A percentile compares a stretch with the other conserved stretches of the same genome.
Evolutionary conservation across 108 stramenopile species (phyloP).

Genomic region (Fistulifera solaris): DNA sequence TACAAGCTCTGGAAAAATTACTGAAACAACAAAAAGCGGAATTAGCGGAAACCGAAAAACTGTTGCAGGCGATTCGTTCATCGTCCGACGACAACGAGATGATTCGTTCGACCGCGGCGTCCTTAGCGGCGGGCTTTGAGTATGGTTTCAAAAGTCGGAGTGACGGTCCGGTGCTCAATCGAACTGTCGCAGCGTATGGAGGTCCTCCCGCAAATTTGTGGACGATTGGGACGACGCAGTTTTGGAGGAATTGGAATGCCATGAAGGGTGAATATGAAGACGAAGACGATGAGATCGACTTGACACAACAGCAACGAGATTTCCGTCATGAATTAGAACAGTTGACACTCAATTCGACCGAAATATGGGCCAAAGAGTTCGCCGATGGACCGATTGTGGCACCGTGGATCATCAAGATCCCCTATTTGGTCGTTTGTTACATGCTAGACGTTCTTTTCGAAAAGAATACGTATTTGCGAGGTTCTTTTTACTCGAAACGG

Average conservation of each 20-base stretch:
- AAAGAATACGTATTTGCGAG: conserved; percentile 13
- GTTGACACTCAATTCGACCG: conserved; percentile 37
- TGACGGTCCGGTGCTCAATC: conserved; percentile 23
- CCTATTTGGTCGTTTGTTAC: conserved; percentile 41
- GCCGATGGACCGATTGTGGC: conserved; percentile 31
- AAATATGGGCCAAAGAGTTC: conserved; percentile 50
- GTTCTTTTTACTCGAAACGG: conserved; percentile 80
- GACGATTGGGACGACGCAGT: conserved; percentile 39
- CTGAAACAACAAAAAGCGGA: conserved; percentile 34
- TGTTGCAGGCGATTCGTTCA: conserved; percentile 15
- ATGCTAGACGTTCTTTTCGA: conserved; percentile 58
- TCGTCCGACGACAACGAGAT: conserved; percentile 6
- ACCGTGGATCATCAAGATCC: conserved; percentile 46
- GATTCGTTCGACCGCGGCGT: conserved; percentile 15
- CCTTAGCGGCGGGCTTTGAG: conserved; percentile 37
- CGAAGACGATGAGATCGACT: conserved; percentile 16
- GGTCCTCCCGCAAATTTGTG: conserved; percentile 51
- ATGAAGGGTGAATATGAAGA: conserved; percentile 52
- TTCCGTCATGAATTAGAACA: conserved; percentile 26
- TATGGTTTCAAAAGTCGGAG: conserved; percentile 52
- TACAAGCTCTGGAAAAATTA: conserved; percentile 30
- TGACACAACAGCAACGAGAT: conserved; percentile 26
- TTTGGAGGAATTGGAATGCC: conserved; percentile 44
- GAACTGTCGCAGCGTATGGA: conserved; percentile 3
- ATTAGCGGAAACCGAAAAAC: conserved; percentile 30